Conservation (phyloP, 352 stramenopile species). For the Globisporangium megalacanthum region DNA sequence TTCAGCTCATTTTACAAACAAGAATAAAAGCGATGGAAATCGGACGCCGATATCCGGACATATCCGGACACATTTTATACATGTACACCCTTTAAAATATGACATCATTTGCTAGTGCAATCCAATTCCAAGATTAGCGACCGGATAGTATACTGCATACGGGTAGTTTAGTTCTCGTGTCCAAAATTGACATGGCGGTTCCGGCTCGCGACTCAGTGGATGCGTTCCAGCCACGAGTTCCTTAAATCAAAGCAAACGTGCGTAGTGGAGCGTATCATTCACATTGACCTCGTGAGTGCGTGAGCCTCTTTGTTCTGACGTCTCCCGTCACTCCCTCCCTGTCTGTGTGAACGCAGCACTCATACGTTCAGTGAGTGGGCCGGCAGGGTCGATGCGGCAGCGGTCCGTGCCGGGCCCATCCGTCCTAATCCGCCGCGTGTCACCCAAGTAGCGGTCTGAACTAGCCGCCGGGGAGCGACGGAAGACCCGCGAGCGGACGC, state of each 20-base stretch:
- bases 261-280: neutral
- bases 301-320: too few relatives aligned
- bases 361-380: constrained; percentile 2
- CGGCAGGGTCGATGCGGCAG: constrained; percentile 1
- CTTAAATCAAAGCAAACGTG: constrained; percentile 8
- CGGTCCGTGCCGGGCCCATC: constrained; percentile 12
- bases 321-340: neutral
- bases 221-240: constrained; percentile 3
- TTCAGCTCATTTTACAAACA: too few relatives aligned
- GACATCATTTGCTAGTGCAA: too few relatives aligned
- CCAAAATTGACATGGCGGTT: too few relatives aligned
- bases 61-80: too few relatives aligned
- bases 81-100: too few relatives aligned
- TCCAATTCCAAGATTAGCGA: too few relatives aligned
- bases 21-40: too few relatives aligned
- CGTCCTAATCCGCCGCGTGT: constrained; percentile 33
- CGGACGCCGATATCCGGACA: too few relatives aligned
- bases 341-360: neutral
- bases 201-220: constrained; percentile 1
- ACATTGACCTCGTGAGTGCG: too few relatives aligned
- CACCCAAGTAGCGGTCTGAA: constrained; percentile 51
- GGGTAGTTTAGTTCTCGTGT: too few relatives aligned
- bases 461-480: constrained; percentile 44
- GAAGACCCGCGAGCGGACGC: constrained; percentile 60
- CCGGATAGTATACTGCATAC: too few relatives aligned